Evolutionary conservation across 2,329 filamentous ascomycete species (phyloP), one percentile per base, ranked within the genome.

Genomic region (Gnomoniopsis smithogilvyi): DNA sequence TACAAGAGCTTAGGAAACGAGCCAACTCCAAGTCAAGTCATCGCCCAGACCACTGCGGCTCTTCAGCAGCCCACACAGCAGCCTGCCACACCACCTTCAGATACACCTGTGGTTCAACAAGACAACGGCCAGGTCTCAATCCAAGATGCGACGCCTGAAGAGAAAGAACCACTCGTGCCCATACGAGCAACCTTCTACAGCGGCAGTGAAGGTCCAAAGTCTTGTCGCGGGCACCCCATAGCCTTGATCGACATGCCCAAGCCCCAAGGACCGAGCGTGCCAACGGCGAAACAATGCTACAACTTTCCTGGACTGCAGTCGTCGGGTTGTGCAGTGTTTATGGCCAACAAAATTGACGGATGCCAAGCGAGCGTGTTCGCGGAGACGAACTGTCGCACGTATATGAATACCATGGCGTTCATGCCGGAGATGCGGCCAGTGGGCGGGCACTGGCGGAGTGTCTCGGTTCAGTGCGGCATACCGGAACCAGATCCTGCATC

Each of bases 141-240:
- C 51, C 79, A 81, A 65, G 78, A 75, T 33, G 63, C 63, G 1
- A 59, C 63, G 6, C 36, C 77, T 53, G 75, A 75, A 50, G 74
- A 76, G 51, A 76, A 74, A 11, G 74, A 73, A 21, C 71, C 74
- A 1, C 68, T 74, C 24, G 71, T 84, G 21, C 75, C 77, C 33
- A 81, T 82, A 64, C 76, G 74, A 0, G 73, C 81, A 36, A 77
- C 76, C 2, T 74, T 84, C 53, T 75, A 71, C 65, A 69, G 68
- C 33, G 68, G 70, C 15, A 62, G 69, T 15, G 72, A 71, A 11
- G 72, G 73, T 0, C 70, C 73, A 2, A 73, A 72, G 41, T 57
- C 66, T 43, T 76, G 73, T 52, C 72, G 73, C 45, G 73, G 73
- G 12, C 58, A 54, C 30, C 63, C 66, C 11, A 61, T 74, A 12